phyloP scores from a whole-genome alignment of 2,329 filamentous ascomycete species.

The Aspergillus amoenus region DNA sequence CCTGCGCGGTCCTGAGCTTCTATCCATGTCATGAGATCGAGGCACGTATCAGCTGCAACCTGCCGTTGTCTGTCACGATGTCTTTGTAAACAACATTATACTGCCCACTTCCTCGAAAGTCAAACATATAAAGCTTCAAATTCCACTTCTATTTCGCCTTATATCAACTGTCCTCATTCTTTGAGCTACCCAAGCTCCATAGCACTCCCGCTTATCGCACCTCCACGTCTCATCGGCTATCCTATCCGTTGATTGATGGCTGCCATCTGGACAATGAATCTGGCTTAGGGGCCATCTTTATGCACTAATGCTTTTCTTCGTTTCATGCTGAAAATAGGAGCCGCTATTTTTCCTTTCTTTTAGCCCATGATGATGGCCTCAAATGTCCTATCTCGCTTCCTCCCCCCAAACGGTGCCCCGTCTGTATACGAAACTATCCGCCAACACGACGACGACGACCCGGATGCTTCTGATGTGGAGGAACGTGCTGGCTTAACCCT shows the following conservation, averaged over 20 bases:
- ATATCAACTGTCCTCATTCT: background rate
- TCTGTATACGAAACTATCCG: slow-evolving; percentile 51
- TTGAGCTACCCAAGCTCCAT: background rate
- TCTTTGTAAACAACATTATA: background rate
- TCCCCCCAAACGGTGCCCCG: slow-evolving; percentile 50
- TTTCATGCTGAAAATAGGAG: slow-evolving; percentile 5
- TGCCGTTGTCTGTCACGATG: background rate
- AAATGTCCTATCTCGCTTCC: slow-evolving; percentile 43
- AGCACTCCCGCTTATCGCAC: background rate
- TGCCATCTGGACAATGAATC: slow-evolving; percentile 9
- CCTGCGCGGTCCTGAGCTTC: slow-evolving; percentile 6
- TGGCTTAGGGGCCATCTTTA: slow-evolving; percentile 13
- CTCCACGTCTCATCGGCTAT: background rate
- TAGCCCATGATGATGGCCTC: slow-evolving; percentile 41
- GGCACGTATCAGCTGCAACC: slow-evolving; percentile 9
- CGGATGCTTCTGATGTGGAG: slow-evolving; percentile 46
- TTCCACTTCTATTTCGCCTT: background rate
- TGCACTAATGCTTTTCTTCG: slow-evolving; percentile 13
- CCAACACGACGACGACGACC: slow-evolving; percentile 46
- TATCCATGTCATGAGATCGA: slow-evolving; percentile 15
- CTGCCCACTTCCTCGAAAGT: background rate
- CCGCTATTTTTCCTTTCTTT: background rate
- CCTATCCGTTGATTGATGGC: slow-evolving; percentile 16
- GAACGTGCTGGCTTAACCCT: slow-evolving; percentile 49
- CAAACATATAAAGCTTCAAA: background rate